These are phyloP conservation scores for Dichotomocladium elegans DNA, from an alignment of 371 early-diverging fungal species.

Conservation along the genomic window DNA sequence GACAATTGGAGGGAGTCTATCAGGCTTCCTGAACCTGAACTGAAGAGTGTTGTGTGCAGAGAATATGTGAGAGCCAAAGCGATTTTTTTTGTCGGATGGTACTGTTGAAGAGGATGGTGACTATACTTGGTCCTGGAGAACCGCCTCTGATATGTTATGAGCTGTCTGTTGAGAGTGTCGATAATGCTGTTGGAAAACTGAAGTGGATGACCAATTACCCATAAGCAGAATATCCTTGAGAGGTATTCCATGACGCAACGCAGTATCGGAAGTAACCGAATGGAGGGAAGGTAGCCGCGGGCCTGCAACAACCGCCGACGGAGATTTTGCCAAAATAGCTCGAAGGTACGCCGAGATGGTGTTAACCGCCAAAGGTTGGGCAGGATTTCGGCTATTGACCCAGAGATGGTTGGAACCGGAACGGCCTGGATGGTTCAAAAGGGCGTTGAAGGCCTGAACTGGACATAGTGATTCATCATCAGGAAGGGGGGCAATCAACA, in stretches of 20 bases:
- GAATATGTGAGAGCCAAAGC: background rate
- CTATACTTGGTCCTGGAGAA: background rate
- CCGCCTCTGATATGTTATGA: background rate
- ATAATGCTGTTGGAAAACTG: slow-evolving; percentile 6
- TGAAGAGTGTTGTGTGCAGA: background rate
- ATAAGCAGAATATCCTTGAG: slow-evolving; percentile 2
- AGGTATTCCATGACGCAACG: slow-evolving; percentile 1
- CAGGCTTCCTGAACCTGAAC: no score
- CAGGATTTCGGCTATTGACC: no score
- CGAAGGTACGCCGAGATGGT: no score
- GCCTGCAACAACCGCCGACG: background rate
- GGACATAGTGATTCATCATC: background rate
- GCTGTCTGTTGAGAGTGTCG: background rate
- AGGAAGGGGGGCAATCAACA: background rate
- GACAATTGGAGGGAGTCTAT: no score
- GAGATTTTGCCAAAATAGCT: background rate
- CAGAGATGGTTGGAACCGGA: background rate
- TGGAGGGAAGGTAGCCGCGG: background rate
- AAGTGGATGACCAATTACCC: slow-evolving; percentile 10
- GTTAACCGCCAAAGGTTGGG: background rate
- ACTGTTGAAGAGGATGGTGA: no score
- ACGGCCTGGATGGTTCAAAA: background rate
- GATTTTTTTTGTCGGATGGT: no score
- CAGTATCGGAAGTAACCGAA: slow-evolving; percentile 4
- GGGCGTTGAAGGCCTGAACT: background rate